Conservation (phyloP, 345 rosid species). For the Gynandropsis gynandra region DNA sequence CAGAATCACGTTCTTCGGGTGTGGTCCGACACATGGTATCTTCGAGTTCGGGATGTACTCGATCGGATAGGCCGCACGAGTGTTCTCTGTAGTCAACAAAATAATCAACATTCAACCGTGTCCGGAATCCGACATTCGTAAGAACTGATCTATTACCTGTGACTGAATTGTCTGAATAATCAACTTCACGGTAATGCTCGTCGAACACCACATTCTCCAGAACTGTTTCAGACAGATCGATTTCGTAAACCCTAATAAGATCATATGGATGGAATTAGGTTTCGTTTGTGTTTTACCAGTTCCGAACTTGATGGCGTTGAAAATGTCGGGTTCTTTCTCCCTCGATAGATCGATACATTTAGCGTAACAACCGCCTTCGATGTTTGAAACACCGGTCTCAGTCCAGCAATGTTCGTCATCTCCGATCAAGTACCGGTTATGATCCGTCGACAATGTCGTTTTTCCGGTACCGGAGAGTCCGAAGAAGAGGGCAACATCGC, state of each 20-base stretch:
- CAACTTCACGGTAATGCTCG: conserved; percentile 86
- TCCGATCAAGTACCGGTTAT: conserved; percentile 77
- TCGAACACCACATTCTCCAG: conserved; percentile 96
- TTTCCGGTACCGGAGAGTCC: conserved; percentile 98
- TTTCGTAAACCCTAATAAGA: not conserved
- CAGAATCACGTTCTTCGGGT: conserved; percentile 87
- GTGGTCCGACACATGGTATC: conserved; percentile 88
- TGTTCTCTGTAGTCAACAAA: conserved; percentile 58
- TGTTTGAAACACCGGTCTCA: conserved; percentile 81
- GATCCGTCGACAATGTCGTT: conserved; percentile 94
- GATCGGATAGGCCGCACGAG: conserved; percentile 92
- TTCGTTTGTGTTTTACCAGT: conserved; percentile 37
- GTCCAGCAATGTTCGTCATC: conserved; percentile 98
- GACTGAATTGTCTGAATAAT: conserved; percentile 71
- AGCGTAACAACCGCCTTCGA: conserved; percentile 98
- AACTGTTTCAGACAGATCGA: conserved; percentile 32
- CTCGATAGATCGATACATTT: conserved; percentile 87
- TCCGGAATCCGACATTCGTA: not conserved
- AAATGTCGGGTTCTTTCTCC: conserved; percentile 94
- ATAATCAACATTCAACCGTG: too few relatives aligned
- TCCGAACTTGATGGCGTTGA: conserved; percentile 96
- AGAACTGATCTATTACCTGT: conserved; percentile 61
- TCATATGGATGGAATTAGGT: not conserved
- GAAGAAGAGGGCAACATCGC: conserved; percentile 99
- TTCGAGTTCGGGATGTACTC: conserved; percentile 87